Evolutionary conservation across 345 rosid genomes (phyloP).

Genomic region (Eucalyptus sp.): DNA sequence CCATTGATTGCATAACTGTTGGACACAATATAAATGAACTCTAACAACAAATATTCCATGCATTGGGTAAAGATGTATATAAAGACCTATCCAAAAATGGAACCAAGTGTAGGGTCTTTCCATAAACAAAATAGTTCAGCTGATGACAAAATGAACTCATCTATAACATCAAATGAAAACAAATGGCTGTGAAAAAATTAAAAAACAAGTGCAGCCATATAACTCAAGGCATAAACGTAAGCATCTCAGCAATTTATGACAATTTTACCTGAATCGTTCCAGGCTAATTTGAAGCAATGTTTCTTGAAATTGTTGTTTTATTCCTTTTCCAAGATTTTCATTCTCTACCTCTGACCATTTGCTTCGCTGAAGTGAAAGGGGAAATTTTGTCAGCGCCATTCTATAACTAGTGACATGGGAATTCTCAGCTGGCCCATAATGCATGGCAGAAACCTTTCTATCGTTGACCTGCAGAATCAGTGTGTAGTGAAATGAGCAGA

Average conservation of each 20-base stretch:
- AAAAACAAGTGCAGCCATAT: neutral
- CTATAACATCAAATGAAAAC: neutral
- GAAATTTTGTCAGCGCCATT: constrained; percentile 40
- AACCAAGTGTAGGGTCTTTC: neutral
- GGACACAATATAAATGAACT: neutral
- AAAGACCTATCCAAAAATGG: neutral
- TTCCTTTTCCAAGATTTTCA: constrained; percentile 63
- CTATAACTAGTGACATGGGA: constrained; percentile 50
- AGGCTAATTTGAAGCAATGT: constrained; percentile 39
- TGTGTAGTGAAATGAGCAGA: neutral
- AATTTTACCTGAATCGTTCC: constrained; percentile 45
- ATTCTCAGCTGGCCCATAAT: constrained; percentile 66
- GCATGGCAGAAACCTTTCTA: constrained; percentile 26
- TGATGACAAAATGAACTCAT: neutral
- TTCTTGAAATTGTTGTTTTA: constrained; percentile 72
- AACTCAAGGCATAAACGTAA: neutral
- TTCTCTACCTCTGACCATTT: constrained; percentile 66
- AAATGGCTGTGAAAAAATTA: neutral
- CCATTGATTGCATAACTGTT: neutral
- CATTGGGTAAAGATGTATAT: neutral
- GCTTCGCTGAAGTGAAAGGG: constrained; percentile 34
- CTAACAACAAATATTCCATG: neutral
- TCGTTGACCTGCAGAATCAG: constrained; percentile 41
- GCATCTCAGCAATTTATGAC: neutral
- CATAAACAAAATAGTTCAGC: neutral